Evolutionary conservation across 306 rosid species (phyloP).

Genomic region (Acacia melanoxylon): DNA sequence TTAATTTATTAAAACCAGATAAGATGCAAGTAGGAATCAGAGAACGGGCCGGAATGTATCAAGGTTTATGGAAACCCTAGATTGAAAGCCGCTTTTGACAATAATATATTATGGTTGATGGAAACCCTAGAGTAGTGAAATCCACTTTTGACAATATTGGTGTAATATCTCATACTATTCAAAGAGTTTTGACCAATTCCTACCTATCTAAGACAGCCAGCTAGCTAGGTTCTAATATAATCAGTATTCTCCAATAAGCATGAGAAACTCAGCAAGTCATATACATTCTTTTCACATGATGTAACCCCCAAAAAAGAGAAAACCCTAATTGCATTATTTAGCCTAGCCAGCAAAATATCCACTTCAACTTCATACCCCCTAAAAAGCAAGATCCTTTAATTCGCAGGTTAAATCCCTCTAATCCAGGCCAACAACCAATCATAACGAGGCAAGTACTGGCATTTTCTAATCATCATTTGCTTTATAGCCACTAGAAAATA

Average conservation of each 20-base stretch:
- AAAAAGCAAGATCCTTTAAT: background rate
- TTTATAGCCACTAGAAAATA: background rate
- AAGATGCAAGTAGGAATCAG: background rate
- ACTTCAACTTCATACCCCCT: background rate
- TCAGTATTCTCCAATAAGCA: background rate
- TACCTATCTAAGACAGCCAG: background rate
- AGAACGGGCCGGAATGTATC: background rate
- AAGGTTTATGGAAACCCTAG: background rate
- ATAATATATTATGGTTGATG: background rate
- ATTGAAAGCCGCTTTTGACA: slow-evolving; percentile 4
- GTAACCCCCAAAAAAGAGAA: background rate
- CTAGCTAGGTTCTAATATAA: background rate
- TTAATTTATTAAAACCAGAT: background rate
- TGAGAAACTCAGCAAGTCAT: background rate
- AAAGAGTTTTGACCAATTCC: slow-evolving; percentile 8
- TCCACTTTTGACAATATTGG: slow-evolving; percentile 3
- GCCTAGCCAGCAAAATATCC: background rate
- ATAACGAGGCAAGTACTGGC: background rate
- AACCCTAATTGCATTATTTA: background rate
- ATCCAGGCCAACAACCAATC: background rate
- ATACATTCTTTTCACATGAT: background rate
- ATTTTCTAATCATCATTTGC: background rate
- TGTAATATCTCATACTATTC: background rate
- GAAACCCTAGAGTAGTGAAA: background rate
- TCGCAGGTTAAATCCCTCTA: background rate